A percentile compares a stretch with the other conserved stretches of the same genome.
These are phyloP conservation scores for Helicocarpus griseus DNA, from an alignment of 2,329 filamentous ascomycete species.

Conservation along the genomic window DNA sequence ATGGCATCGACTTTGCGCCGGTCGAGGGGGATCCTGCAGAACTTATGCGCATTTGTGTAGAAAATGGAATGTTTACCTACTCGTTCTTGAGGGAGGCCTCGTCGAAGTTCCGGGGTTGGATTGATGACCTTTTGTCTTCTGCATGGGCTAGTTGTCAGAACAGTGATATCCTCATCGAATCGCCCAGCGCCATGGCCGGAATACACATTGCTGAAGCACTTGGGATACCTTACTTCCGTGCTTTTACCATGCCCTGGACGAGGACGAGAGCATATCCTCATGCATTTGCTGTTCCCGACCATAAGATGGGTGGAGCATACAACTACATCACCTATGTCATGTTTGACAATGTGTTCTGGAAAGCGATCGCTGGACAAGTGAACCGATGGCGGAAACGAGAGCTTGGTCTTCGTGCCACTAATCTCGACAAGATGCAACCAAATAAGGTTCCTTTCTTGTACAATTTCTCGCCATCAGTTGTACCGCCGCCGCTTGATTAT, in stretches of 20 bases:
- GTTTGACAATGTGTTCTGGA: constrained; percentile 97
- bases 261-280: constrained; percentile 91
- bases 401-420: constrained; percentile 70
- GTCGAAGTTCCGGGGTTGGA: constrained; percentile 83
- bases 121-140: constrained; percentile 75
- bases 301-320: constrained; percentile 90
- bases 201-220: constrained; percentile 96
- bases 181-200: constrained; percentile 90
- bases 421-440: constrained; percentile 79
- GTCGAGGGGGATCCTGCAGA: constrained; percentile 88
- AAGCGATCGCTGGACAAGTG: constrained; percentile 78
- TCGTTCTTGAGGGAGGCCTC: constrained; percentile 84
- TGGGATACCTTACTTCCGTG: constrained; percentile 87
- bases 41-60: constrained; percentile 90
- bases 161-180: constrained; percentile 86
- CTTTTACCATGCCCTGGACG: constrained; percentile 99
- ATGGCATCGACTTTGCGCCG: constrained; percentile 84
- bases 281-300: constrained; percentile 84
- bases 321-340: constrained; percentile 93
- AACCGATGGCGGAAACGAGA: constrained; percentile 84
- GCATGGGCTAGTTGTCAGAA: constrained; percentile 77
- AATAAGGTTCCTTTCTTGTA: constrained; percentile 98
- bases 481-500: constrained; percentile 89
- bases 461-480: constrained; percentile 90
- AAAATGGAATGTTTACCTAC: constrained; percentile 94